Conservation (phyloP, 1,284 basidiomycete genomes). For the Moesziomyces sp. region DNA sequence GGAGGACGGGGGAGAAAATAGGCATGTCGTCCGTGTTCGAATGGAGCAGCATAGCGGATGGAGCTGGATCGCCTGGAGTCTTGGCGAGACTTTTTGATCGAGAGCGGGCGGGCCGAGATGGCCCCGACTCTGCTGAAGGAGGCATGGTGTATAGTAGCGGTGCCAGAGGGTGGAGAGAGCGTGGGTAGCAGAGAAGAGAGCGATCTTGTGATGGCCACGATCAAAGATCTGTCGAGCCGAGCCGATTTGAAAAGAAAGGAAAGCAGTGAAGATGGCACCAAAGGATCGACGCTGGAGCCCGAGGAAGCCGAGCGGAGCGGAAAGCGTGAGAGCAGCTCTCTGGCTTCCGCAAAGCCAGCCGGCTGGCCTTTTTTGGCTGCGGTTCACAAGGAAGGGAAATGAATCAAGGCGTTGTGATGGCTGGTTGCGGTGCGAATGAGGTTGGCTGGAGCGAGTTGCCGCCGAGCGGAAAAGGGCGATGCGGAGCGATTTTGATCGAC, state of each 20-base stretch:
- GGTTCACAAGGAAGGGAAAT: neutral
- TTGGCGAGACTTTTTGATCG: slow-evolving; percentile 18
- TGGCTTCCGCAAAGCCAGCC: too few relatives aligned
- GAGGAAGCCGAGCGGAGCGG: too few relatives aligned
- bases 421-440: slow-evolving; percentile 10
- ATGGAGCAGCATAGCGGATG: neutral
- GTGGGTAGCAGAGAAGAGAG: too few relatives aligned
- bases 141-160: neutral
- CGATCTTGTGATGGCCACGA: too few relatives aligned
- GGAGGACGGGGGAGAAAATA: slow-evolving; percentile 2
- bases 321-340: too few relatives aligned
- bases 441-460: slow-evolving; percentile 2
- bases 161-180: too few relatives aligned
- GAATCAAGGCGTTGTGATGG: slow-evolving; percentile 1
- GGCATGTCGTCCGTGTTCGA: too few relatives aligned
- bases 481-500: slow-evolving; percentile 1
- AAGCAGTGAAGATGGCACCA: too few relatives aligned
- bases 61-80: neutral
- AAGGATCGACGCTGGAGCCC: too few relatives aligned
- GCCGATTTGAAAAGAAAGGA: too few relatives aligned
- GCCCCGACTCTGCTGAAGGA: slow-evolving; percentile 1
- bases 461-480: slow-evolving; percentile 9
- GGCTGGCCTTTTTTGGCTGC: neutral
- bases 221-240: too few relatives aligned
- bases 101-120: slow-evolving; percentile 8